phyloP scores from a whole-genome alignment of 2,329 filamentous ascomycete species.

The Talaromyces sp. region DNA sequence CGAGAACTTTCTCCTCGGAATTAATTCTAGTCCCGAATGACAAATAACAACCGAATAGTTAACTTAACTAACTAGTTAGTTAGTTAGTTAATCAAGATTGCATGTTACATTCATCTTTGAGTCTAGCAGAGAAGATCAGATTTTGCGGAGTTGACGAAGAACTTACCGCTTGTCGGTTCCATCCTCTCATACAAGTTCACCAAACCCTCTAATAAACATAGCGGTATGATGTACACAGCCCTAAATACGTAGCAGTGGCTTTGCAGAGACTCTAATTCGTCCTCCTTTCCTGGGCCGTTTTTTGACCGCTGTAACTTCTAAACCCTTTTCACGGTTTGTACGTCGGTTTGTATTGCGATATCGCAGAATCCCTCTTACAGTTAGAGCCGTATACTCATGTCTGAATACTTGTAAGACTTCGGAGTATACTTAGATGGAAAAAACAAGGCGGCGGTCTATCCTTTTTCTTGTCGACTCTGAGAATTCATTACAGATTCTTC shows the following conservation, averaged over 20 bases:
- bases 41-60: neutral
- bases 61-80: too few species aligned
- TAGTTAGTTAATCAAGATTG: too few species aligned
- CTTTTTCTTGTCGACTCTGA: neutral
- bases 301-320: neutral
- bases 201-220: neutral
- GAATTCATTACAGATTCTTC: neutral
- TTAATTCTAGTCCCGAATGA: neutral
- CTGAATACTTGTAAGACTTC: too few species aligned
- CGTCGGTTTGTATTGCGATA: too few species aligned
- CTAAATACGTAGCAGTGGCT: neutral
- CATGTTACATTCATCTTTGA: neutral
- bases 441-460: too few species aligned
- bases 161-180: neutral
- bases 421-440: too few species aligned
- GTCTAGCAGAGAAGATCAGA: neutral
- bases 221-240: constrained; percentile 1
- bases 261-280: neutral
- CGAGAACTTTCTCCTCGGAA: neutral
- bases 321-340: too few species aligned
- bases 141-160: neutral
- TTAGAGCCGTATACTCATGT: too few species aligned
- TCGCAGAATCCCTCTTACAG: too few species aligned
- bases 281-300: neutral
- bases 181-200: neutral